phyloP scores from a whole-genome alignment of 768 basidiomycete genomes.

The Hydnum rufescens region DNA sequence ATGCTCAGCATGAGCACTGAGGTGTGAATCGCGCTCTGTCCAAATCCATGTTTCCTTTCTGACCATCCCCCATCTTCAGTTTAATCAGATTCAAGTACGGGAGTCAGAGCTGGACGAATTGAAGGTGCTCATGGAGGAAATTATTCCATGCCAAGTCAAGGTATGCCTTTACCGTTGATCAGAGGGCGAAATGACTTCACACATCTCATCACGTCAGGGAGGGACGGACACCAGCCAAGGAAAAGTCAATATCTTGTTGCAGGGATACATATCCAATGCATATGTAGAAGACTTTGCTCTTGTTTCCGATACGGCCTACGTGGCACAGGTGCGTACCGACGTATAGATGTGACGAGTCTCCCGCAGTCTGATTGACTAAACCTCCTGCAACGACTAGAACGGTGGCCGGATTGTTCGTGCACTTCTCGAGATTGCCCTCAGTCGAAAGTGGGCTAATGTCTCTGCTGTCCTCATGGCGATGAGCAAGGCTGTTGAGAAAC shows the following conservation, averaged over 20 bases:
- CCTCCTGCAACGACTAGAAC: conserved; percentile 25
- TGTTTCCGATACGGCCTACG: conserved; percentile 86
- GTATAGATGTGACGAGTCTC: too few relatives aligned
- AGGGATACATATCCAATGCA: conserved; percentile 67
- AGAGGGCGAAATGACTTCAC: not conserved
- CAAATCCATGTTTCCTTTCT: not conserved
- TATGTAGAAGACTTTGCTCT: conserved; percentile 88
- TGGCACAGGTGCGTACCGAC: conserved; percentile 36
- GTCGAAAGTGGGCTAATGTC: conserved; percentile 76
- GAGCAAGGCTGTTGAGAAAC: conserved; percentile 83
- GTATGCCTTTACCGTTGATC: conserved; percentile 21
- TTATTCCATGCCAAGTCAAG: conserved; percentile 62
- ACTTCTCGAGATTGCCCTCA: conserved; percentile 82
- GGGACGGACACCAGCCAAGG: conserved; percentile 44
- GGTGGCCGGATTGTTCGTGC: conserved; percentile 88
- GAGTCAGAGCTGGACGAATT: conserved; percentile 80
- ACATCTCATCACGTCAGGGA: conserved; percentile 26
- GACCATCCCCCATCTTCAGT: conserved; percentile 30
- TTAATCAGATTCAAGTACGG: conserved; percentile 84
- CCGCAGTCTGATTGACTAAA: too few relatives aligned
- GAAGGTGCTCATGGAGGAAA: conserved; percentile 38
- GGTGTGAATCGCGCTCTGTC: conserved; percentile 26
- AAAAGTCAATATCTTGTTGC: conserved; percentile 90
- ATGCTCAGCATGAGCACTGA: conserved; percentile 86
- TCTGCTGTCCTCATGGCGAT: conserved; percentile 66